A percentile compares a stretch with the other conserved stretches of the same genome.
phyloP scores from a whole-genome alignment of 345 rosid genomes.

The Brassica rapa region DNA sequence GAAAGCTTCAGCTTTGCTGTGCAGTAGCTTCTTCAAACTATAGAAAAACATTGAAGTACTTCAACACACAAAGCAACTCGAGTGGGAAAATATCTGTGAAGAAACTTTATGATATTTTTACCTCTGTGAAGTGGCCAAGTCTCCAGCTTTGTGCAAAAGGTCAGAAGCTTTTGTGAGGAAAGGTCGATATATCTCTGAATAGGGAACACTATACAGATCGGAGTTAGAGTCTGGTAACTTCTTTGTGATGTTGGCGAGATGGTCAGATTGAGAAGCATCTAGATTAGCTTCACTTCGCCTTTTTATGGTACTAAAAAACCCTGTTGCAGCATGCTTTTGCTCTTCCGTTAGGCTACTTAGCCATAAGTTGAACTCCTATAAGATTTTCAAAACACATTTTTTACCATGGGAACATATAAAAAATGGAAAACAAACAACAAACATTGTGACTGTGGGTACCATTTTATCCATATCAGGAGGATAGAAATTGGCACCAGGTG shows the following conservation, averaged over 20 bases:
- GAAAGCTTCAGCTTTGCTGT: constrained; percentile 86
- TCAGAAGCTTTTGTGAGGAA: constrained; percentile 67
- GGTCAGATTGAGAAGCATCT: constrained; percentile 45
- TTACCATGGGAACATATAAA: background rate
- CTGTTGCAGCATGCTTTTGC: constrained; percentile 59
- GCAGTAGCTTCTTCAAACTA: constrained; percentile 88
- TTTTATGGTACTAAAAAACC: constrained; percentile 80
- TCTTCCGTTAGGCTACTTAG: constrained; percentile 53
- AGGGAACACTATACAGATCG: constrained; percentile 69
- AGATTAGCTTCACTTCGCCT: constrained; percentile 56
- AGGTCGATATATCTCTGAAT: constrained; percentile 63
- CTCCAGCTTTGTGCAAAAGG: constrained; percentile 82
- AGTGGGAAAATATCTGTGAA: background rate
- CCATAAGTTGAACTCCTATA: constrained; percentile 83
- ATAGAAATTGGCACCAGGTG: constrained; percentile 91
- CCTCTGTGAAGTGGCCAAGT: constrained; percentile 71
- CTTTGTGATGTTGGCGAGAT: constrained; percentile 38
- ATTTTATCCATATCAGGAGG: constrained; percentile 94
- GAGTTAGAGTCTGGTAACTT: constrained; percentile 36
- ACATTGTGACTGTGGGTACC: constrained; percentile 45
- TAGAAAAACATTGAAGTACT: constrained; percentile 21
- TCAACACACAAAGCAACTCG: constrained; percentile 16
- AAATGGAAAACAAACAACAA: constrained; percentile 12
- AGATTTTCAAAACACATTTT: constrained; percentile 30
- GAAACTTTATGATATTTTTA: constrained; percentile 35